Conservation (phyloP, 441 rosid genomes). For the Erysimum cheiri region DNA sequence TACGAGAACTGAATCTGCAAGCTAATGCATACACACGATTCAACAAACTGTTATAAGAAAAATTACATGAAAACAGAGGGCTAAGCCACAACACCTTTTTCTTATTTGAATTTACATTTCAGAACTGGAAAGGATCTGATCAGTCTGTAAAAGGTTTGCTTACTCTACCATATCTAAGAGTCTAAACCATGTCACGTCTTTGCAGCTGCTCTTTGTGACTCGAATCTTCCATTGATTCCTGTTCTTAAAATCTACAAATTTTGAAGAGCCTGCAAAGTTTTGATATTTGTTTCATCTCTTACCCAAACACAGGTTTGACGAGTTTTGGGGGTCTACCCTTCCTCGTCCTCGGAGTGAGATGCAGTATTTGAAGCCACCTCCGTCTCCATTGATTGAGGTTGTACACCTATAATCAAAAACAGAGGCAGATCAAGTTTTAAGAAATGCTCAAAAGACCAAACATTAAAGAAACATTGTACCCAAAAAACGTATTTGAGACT, state of each 20-base stretch:
- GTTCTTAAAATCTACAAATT: conserved; percentile 33
- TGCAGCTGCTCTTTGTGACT: conserved; percentile 21
- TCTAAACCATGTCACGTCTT: conserved; percentile 38
- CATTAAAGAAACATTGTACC: conserved; percentile 1
- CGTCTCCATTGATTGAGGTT: conserved; percentile 50
- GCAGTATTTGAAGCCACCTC: conserved; percentile 43
- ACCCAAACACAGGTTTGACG: conserved; percentile 47
- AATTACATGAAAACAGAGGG: conserved; percentile 35
- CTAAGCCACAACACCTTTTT: conserved; percentile 24
- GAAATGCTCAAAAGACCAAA: conserved; percentile 23
- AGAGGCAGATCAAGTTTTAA: neutral
- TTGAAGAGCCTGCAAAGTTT: conserved; percentile 36
- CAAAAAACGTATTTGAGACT: neutral
- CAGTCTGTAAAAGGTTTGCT: conserved; percentile 35
- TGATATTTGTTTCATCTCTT: conserved; percentile 22
- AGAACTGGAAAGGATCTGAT: conserved; percentile 34
- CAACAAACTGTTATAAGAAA: conserved; percentile 19
- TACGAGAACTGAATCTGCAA: conserved; percentile 11
- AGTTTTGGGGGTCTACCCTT: conserved; percentile 46
- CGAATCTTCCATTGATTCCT: conserved; percentile 21
- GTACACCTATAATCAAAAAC: conserved; percentile 48
- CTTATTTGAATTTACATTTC: conserved; percentile 36
- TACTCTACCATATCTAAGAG: conserved; percentile 32
- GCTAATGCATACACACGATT: conserved; percentile 30
- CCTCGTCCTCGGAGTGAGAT: conserved; percentile 66